These are phyloP conservation scores for Neurospora sp. DNA, from an alignment of 495 filamentous ascomycete species.

Conservation along the genomic window DNA sequence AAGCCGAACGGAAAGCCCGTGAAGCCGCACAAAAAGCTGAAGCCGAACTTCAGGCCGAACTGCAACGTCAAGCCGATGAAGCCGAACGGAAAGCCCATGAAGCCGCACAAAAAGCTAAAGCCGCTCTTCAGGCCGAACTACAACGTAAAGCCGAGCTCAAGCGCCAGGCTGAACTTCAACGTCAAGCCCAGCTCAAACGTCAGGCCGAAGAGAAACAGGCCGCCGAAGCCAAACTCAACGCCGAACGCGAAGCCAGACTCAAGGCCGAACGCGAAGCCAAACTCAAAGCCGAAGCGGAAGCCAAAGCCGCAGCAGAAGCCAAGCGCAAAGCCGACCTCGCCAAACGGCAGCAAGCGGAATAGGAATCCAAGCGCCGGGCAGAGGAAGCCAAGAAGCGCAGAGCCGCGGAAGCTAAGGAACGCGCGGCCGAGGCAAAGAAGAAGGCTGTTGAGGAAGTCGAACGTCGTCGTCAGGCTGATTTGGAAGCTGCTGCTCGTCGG, in stretches of 20 bases:
- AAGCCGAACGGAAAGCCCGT: neutral
- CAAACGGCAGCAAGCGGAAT: neutral
- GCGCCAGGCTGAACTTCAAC: neutral
- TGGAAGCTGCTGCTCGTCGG: neutral
- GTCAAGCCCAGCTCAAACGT: neutral
- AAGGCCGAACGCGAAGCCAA: neutral
- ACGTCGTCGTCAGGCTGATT: neutral
- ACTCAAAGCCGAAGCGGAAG: neutral
- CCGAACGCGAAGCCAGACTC: neutral
- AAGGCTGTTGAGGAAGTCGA: neutral
- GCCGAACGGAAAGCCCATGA: neutral
- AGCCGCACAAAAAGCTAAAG: neutral
- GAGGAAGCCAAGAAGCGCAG: neutral
- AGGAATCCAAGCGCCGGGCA: neutral
- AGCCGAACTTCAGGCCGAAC: neutral
- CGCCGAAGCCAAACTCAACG: neutral
- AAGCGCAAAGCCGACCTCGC: neutral
- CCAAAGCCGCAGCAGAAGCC: neutral
- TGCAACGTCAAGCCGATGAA: neutral
- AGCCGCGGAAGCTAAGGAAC: neutral
- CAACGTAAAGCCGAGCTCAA: neutral
- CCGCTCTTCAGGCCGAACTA: neutral
- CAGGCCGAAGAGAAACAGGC: neutral
- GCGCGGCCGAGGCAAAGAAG: neutral
- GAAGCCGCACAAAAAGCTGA: neutral